Evolutionary conservation across 768 basidiomycete genomes (phyloP), one percentile per base, ranked within the genome.

Genomic region (Calocybe indica): DNA sequence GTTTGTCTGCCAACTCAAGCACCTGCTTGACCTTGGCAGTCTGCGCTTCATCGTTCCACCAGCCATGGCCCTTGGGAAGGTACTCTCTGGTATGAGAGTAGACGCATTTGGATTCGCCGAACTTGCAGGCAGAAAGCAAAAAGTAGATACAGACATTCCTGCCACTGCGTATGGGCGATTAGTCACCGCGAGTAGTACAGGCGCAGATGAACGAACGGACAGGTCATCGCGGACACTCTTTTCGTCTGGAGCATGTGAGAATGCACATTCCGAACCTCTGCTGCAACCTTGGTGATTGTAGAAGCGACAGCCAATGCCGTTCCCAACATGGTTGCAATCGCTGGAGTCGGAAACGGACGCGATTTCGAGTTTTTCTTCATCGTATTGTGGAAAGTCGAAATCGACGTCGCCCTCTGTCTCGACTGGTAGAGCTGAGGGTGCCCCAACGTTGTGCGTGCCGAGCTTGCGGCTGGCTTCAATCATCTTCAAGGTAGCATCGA

Each of bases 221-320:
- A 80, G 58, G 9, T 72, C 68, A 52, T 83, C 76, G 13, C 79
- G 67, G 10, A 78, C 68, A 50, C 79, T 81, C 58, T 73, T 76
- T 37, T 67, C 55, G 50, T 82, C 78, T 0, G 79, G 78, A 0
- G 76, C 74, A 56, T 83, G 79, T 13, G 71, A 76, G 58, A 66
- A 80, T 12, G 48, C 48, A 53, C 80, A 83, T 1, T 52, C 47
- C 6, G 13, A 43, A 0, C 78, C 75, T 3, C 68, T 62, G 7
- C 49, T 58, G 55, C 80, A 81, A 0, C 75, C 75, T 12, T 68
- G 64, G 49, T 74, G 78, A 47, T 83, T 82, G 56, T 82, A 79
- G 56, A 75, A 77, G 39, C 73, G 67, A 57, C 80, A 83, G 0
- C 79, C 72, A 2, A 70, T 65, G 2, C 71, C 70, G 42, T 78